Evolutionary conservation across 495 filamentous ascomycete species (phyloP), one percentile per base, ranked within the genome.

Genomic region (Xylaria telfairii): DNA sequence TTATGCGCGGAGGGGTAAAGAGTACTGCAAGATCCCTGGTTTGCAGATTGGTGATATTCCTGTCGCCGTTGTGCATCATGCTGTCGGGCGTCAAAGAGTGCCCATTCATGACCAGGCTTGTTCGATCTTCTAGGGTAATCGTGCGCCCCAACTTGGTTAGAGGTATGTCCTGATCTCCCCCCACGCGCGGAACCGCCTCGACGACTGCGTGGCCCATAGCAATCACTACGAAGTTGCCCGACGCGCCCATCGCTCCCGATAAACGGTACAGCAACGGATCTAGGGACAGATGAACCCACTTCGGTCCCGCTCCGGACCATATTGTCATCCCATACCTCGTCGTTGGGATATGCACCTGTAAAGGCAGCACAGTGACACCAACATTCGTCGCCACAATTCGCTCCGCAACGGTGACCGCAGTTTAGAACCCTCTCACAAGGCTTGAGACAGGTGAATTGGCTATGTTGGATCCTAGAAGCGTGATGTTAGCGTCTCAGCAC

Each of bases 321-420:
- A 46, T 68, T 24, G 17, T 66, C 64, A n/a, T 63, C 37, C 65
- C 64, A 57, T 8, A 64, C 65, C 17, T 74, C 75, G 34, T 77
- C 75, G 47, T 67, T 67, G 9, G 73, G 44, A 54, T 74, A 78
- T 37, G 75, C 76, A 1, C 75, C 75, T 1, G 71, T 73, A 47
- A 82, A 83, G 0, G 9, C 61, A 8, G 70, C 59, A 65, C 83
- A 85, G 15, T 46, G 71, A 53, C 82, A 84, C 0, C n/a, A 49
- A 46, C 84, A 87, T 0, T 53, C 21, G 47, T 83, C 75, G n/a
- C 83, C 76, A 65, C 84, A 87, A 4, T 76, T 39, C 3, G 49
- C 73, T 28, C 83, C 71, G 62, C 85, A 87, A 5, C 81, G 84
- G 73, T 94, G 91, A 0, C 91, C 90, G 76, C 93, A 96, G 0